A percentile compares a stretch with the other conserved stretches of the same genome.
phyloP scores from a whole-genome alignment of 352 stramenopile genomes.

The Thalassiosira hispida region DNA sequence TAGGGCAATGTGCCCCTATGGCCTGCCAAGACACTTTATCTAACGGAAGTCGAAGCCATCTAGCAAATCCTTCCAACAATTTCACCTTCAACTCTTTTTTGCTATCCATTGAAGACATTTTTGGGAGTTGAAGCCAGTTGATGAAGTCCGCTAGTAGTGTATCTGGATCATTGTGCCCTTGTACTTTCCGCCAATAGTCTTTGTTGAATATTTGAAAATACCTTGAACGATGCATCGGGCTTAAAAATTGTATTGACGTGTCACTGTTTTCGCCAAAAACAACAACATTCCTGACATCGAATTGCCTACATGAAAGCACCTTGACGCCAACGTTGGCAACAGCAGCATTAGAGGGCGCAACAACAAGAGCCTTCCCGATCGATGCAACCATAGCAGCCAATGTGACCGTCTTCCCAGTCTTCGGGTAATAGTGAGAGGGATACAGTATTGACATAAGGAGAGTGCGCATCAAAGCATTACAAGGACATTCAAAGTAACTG shows the following conservation, averaged over 20 bases:
- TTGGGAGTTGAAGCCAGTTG: slow-evolving; percentile 32
- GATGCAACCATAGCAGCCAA: slow-evolving; percentile 27
- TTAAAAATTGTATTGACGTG: slow-evolving; percentile 53
- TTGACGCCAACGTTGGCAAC: slow-evolving; percentile 62
- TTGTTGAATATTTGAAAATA: slow-evolving; percentile 34
- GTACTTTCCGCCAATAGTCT: slow-evolving; percentile 23
- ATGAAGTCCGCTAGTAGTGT: slow-evolving; percentile 32
- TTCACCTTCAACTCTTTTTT: background rate
- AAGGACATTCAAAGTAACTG: background rate
- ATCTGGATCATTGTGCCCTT: slow-evolving; percentile 6
- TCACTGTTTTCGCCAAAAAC: slow-evolving; percentile 59
- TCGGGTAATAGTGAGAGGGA: no score
- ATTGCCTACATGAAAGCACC: slow-evolving; percentile 17
- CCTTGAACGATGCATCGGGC: slow-evolving; percentile 28
- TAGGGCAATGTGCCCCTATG: slow-evolving; percentile 15
- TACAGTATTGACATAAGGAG: no score
- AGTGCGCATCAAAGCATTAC: background rate
- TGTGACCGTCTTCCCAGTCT: slow-evolving; percentile 20
- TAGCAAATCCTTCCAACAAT: slow-evolving; percentile 24
- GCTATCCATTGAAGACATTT: slow-evolving; percentile 8
- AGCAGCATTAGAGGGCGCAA: slow-evolving; percentile 63
- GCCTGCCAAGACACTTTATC: slow-evolving; percentile 3
- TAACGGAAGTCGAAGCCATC: slow-evolving; percentile 14
- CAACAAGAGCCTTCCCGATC: slow-evolving; percentile 32
- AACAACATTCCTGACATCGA: slow-evolving; percentile 40